Evolutionary conservation across 768 basidiomycete genomes (phyloP).

Genomic region (Clitopilus hobsonii): DNA sequence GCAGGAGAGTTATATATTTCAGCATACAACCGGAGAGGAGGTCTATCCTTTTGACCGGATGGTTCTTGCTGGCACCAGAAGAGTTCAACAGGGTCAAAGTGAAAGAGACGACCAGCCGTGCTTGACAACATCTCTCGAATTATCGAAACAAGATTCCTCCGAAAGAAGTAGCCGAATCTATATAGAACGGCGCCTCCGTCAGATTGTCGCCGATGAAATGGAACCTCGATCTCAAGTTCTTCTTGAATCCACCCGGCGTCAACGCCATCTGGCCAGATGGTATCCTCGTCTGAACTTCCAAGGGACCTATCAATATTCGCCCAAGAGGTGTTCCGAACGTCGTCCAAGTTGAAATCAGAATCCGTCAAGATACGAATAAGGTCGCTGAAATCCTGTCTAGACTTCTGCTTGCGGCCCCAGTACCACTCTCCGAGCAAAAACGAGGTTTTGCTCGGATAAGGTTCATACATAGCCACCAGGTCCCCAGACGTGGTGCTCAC

Average conservation of each 20-base stretch:
- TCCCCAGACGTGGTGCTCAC: background rate
- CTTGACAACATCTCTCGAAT: constrained; percentile 9
- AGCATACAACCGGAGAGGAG: background rate
- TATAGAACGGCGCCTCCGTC: constrained; percentile 1
- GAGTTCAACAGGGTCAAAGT: constrained; percentile 6
- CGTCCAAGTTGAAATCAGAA: constrained; percentile 1
- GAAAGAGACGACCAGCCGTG: constrained; percentile 1
- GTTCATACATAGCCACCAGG: constrained; percentile 1
- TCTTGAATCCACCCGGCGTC: constrained; percentile 12
- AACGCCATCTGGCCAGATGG: constrained; percentile 5
- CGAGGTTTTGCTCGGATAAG: constrained; percentile 12
- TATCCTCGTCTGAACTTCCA: background rate
- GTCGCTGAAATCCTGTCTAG: constrained; percentile 9
- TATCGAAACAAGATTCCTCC: constrained; percentile 10
- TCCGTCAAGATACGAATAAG: constrained; percentile 8
- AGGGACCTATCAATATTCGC: constrained; percentile 1
- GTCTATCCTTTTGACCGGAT: no score
- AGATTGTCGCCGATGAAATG: background rate
- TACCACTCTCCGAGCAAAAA: constrained; percentile 15
- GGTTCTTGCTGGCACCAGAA: no score
- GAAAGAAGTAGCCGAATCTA: constrained; percentile 7
- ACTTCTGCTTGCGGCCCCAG: constrained; percentile 16
- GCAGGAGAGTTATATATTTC: constrained; percentile 8
- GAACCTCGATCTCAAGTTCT: constrained; percentile 4
- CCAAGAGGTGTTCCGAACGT: constrained; percentile 7